Evolutionary conservation across 352 stramenopile genomes (phyloP).

Genomic region (Phytophthora cryptogea): DNA sequence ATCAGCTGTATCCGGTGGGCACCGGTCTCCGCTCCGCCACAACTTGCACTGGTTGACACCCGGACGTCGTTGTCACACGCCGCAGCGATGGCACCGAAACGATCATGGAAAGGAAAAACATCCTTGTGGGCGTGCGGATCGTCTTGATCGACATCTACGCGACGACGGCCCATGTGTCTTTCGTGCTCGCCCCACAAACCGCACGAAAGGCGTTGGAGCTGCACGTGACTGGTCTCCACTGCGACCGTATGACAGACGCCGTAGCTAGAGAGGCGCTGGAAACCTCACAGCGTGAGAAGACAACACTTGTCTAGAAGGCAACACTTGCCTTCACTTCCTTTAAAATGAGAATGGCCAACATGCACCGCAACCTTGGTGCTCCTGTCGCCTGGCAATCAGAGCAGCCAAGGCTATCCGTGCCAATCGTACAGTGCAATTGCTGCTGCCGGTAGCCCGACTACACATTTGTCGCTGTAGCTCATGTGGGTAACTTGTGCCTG

Average conservation of each 20-base stretch:
- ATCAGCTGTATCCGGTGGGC: conserved; percentile 28
- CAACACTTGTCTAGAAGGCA: too few relatives aligned
- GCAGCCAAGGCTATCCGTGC: too few relatives aligned
- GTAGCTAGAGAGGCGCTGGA: background rate
- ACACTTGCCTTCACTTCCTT: too few relatives aligned
- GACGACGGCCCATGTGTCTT: background rate
- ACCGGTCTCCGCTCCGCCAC: background rate
- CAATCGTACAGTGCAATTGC: too few relatives aligned
- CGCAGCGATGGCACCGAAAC: conserved; percentile 12
- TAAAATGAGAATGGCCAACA: too few relatives aligned
- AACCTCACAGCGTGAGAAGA: too few relatives aligned
- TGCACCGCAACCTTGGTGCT: too few relatives aligned
- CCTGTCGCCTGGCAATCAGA: too few relatives aligned
- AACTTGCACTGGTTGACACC: background rate
- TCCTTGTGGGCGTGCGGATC: background rate
- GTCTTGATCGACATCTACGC: too few relatives aligned
- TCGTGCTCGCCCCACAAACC: background rate
- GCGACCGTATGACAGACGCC: background rate
- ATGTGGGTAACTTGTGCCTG: too few relatives aligned
- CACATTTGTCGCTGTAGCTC: too few relatives aligned
- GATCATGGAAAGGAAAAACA: conserved; percentile 8
- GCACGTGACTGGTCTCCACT: background rate
- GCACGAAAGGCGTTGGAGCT: background rate
- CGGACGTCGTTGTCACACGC: conserved; percentile 14
- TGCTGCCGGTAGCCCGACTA: too few relatives aligned